Evolutionary conservation across 306 rosid genomes (phyloP), one percentile per base, ranked within the genome.

Genomic region (Potentilla sterilis): DNA sequence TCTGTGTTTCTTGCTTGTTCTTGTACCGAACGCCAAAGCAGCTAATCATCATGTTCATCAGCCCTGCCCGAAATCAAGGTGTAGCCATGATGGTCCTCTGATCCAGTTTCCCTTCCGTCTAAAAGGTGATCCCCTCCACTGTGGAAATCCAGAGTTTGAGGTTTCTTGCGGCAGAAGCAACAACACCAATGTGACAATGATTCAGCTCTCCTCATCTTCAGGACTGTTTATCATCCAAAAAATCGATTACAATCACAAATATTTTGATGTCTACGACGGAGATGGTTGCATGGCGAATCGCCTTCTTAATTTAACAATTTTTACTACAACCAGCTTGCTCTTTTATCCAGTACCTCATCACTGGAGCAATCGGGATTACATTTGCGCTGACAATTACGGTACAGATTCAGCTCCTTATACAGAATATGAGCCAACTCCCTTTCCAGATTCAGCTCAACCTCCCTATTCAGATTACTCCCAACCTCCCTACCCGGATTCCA

Each of bases 51-150:
- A 21, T 9, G 34, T 7, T 57, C 63, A 22, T 9, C 63, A n/a
- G 7, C n/a, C 0, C 3, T 71, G 75, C 64, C 75, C 35, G 6
- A 10, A 4, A 18, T n/a, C 61, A 52, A 28, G 19, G 3, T 88
- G 89, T 38, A 79, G 86, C 15, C 1, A 4, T n/a, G 28, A 61
- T 15, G 78, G 83, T 12, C 77, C 69, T 0, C 4, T 2, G 2
- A 69, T 88, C 41, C 49, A 70, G 38, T 86, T 86, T 76, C 93
- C 89, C 6, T 88, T 86, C 44, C 19, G 79, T 42, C 75, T 72
- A 15, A 75, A 63, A 69, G 74, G 40, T 28, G 22, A 22, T 0
- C 83, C 80, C 7, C 72, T 37, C 4, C 21, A 51, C 2, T 80
- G 82, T 72, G 83, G 87, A 47, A 74, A 43, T 51, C 83, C 83